phyloP scores from a whole-genome alignment of 345 rosid species.

The Cardiospermum halicacabum region DNA sequence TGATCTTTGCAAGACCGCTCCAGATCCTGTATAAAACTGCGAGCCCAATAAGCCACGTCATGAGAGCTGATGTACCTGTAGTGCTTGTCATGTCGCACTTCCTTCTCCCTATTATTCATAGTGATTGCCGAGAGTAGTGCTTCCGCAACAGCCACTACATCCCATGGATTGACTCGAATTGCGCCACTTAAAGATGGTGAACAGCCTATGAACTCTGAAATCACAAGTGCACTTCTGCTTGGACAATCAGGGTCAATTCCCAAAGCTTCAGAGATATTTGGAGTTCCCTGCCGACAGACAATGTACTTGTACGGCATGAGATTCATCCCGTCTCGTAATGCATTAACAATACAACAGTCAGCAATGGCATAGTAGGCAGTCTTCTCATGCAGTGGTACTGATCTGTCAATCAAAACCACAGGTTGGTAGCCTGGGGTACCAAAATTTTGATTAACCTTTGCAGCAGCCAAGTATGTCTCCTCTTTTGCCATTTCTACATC shows the following conservation, averaged over 20 bases:
- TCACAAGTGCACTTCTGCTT: constrained; percentile 40
- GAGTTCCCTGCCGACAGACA: constrained; percentile 42
- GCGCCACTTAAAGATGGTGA: constrained; percentile 53
- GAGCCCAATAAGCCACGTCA: constrained; percentile 59
- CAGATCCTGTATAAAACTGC: constrained; percentile 39
- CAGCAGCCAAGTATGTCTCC: constrained; percentile 33
- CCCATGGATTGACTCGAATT: constrained; percentile 49
- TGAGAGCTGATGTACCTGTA: constrained; percentile 52
- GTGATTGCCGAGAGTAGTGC: constrained; percentile 31
- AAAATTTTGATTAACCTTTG: constrained; percentile 35
- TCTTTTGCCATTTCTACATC: constrained; percentile 39
- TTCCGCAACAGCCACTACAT: constrained; percentile 40
- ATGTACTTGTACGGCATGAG: constrained; percentile 46
- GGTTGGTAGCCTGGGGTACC: constrained; percentile 40
- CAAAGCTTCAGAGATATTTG: constrained; percentile 25
- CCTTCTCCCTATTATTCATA: constrained; percentile 40
- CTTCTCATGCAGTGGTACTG: constrained; percentile 40
- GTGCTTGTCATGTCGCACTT: constrained; percentile 41
- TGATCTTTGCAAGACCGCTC: constrained; percentile 45
- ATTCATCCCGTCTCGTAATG: constrained; percentile 52
- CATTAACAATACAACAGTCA: constrained; percentile 47
- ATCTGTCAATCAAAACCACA: constrained; percentile 42
- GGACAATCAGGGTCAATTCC: constrained; percentile 29
- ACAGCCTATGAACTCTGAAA: constrained; percentile 50
- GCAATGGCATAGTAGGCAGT: constrained; percentile 51